phyloP scores from a whole-genome alignment of 495 filamentous ascomycete genomes.

The Paragyromitra xinjiangensis region DNA sequence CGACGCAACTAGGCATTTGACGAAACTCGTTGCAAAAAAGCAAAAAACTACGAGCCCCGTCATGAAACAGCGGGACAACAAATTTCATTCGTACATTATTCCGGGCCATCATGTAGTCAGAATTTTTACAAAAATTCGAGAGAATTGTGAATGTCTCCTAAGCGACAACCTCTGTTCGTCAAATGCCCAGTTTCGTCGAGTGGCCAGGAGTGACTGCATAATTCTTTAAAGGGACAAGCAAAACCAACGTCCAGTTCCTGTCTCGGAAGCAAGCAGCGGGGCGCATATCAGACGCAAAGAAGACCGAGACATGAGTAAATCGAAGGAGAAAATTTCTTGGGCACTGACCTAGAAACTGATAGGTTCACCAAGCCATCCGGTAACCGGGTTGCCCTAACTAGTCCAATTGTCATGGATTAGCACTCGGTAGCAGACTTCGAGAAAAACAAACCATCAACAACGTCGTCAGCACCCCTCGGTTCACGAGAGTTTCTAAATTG shows the following conservation, averaged over 20 bases:
- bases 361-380: slow-evolving; percentile 4
- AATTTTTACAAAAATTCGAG: no score
- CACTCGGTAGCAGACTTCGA: slow-evolving; percentile 6
- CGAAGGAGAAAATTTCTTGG: not conserved
- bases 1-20: no score
- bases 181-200: no score
- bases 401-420: slow-evolving; percentile 9
- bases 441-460: slow-evolving; percentile 13
- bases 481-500: not conserved
- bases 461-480: slow-evolving; percentile 1
- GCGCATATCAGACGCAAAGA: slow-evolving; percentile 11
- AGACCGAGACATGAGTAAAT: slow-evolving; percentile 17
- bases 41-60: no score
- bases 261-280: not conserved
- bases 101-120: no score
- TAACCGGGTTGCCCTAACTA: slow-evolving; percentile 10
- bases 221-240: slow-evolving; percentile 1
- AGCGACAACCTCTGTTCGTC: no score
- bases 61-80: no score
- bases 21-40: no score
- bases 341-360: not conserved
- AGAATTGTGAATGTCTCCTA: no score
- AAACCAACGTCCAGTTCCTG: not conserved
- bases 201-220: no score
- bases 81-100: no score